These are phyloP conservation scores for Acanthamoeba castellanii DNA, from an alignment of 208 protist genomes.

Conservation along the genomic window DNA sequence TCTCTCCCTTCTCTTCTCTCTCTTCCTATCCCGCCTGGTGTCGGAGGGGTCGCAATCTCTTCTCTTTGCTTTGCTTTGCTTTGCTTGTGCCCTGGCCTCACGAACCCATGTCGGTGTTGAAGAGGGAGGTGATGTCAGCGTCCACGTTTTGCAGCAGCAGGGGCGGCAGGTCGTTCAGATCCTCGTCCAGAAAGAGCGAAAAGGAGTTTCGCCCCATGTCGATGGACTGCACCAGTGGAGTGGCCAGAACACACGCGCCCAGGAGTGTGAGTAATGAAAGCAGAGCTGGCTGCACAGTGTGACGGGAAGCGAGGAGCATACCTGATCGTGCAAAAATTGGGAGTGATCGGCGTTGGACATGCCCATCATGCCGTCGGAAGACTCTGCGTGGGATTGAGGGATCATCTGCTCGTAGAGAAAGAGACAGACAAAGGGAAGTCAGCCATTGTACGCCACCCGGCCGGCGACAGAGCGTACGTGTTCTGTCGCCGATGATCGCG, in stretches of 20 bases:
- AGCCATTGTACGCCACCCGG: not conserved
- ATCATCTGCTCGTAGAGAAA: not conserved
- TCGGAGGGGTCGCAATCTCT: too few species aligned
- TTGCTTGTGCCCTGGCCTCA: not conserved
- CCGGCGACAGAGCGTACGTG: too few species aligned
- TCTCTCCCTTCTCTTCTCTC: too few species aligned
- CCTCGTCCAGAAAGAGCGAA: slow-evolving; percentile 45
- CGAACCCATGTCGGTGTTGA: not conserved
- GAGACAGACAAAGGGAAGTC: not conserved
- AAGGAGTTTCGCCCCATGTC: slow-evolving; percentile 10
- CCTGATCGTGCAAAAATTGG: slow-evolving; percentile 34
- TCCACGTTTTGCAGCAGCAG: slow-evolving; percentile 48
- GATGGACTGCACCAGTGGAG: not conserved
- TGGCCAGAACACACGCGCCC: not conserved
- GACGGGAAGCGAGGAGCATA: too few species aligned
- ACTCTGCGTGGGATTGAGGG: not conserved
- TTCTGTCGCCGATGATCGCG: too few species aligned
- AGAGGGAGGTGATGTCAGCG: slow-evolving; percentile 28
- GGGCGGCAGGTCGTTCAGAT: slow-evolving; percentile 22
- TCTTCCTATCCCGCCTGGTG: too few species aligned
- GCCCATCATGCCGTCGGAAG: not conserved
- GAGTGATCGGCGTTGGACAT: not conserved
- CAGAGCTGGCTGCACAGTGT: too few species aligned
- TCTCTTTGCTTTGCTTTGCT: too few species aligned
- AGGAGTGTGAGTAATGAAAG: too few species aligned